phyloP scores from a whole-genome alignment of 2,329 filamentous ascomycete species.

The Xylaria sp. region DNA sequence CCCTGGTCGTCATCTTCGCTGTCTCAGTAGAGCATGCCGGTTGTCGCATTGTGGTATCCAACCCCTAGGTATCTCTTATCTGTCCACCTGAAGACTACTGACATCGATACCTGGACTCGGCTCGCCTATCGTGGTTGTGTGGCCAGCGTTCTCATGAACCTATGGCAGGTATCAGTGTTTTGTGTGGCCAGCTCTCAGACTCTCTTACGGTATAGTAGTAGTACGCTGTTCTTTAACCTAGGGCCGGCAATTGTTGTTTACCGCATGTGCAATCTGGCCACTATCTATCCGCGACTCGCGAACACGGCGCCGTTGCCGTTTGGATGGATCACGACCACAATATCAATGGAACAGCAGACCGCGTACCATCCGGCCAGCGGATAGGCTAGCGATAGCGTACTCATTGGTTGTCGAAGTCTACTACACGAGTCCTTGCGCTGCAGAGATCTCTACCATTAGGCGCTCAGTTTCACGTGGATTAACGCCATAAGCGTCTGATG shows the following conservation, averaged over 20 bases:
- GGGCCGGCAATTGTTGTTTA: conserved; percentile 16
- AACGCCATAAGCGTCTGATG: too few relatives aligned
- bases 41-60: neutral
- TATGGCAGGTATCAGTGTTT: neutral
- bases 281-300: conserved; percentile 12
- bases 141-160: neutral
- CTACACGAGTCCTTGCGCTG: conserved; percentile 7
- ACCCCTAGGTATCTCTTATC: neutral
- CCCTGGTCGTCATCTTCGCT: neutral
- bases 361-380: too few relatives aligned
- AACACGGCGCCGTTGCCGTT: conserved; percentile 4
- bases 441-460: neutral
- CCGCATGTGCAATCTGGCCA: conserved; percentile 5
- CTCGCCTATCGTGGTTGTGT: neutral
- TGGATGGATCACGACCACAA: conserved; percentile 9
- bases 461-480: too few relatives aligned
- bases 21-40: neutral
- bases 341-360: conserved; percentile 16
- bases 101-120: neutral
- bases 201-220: neutral
- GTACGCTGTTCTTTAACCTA: conserved; percentile 1
- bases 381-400: conserved; percentile 21
- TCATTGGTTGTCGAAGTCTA: conserved; percentile 15
- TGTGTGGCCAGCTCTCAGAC: neutral
- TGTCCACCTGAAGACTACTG: neutral